Conservation (phyloP, 768 basidiomycete genomes). For the Leccinum aurantiacum region DNA sequence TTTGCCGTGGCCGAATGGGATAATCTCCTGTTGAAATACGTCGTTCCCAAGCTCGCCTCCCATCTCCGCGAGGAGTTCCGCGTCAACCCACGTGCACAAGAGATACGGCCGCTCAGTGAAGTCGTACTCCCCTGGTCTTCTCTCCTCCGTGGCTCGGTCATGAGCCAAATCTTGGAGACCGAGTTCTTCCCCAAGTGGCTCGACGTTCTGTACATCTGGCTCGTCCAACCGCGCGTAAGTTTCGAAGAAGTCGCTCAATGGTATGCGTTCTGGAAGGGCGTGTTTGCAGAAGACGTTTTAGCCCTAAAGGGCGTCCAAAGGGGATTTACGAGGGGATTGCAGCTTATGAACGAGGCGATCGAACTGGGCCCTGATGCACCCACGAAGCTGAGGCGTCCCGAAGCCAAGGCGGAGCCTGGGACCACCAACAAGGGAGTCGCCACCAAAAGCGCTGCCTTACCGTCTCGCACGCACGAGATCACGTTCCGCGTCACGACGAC, state of each 20-base stretch:
- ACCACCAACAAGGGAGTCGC: constrained; percentile 29
- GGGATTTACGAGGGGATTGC: constrained; percentile 86
- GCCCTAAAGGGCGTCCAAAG: constrained; percentile 62
- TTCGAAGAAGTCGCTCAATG: constrained; percentile 93
- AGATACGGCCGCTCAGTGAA: constrained; percentile 75
- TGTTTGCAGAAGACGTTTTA: constrained; percentile 71
- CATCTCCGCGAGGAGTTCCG: constrained; percentile 82
- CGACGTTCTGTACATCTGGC: constrained; percentile 88
- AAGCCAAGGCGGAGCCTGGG: constrained; percentile 51
- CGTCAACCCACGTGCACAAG: constrained; percentile 88
- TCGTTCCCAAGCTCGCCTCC: constrained; percentile 88
- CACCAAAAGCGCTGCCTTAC: constrained; percentile 36
- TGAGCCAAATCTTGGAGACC: constrained; percentile 80
- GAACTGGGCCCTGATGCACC: constrained; percentile 80
- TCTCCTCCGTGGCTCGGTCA: constrained; percentile 71
- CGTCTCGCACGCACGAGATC: constrained; percentile 71
- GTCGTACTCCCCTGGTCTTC: constrained; percentile 72
- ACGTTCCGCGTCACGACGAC: constrained; percentile 60
- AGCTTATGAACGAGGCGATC: constrained; percentile 93
- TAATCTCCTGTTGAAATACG: constrained; percentile 80
- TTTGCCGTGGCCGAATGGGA: constrained; percentile 88
- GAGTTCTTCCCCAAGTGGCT: constrained; percentile 99
- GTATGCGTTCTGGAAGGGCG: constrained; percentile 87
- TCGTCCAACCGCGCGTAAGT: constrained; percentile 83
- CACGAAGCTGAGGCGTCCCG: constrained; percentile 64